Evolutionary conservation across 2,329 filamentous ascomycete genomes (phyloP), one percentile per base, ranked within the genome.

Genomic region (Scedosporium minutisporum): DNA sequence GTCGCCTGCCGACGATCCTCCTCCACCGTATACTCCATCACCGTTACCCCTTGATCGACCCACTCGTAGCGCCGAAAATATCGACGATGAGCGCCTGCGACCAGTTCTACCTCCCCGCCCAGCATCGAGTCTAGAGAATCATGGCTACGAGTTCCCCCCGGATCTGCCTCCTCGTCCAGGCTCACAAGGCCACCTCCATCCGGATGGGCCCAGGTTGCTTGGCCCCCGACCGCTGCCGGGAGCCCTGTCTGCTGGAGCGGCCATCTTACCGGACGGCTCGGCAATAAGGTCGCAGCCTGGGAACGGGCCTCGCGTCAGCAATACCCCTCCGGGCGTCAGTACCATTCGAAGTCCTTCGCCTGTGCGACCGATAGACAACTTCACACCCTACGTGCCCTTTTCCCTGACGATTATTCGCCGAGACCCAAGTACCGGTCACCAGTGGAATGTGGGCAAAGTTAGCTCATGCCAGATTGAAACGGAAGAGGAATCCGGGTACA

Each of bases 361-460:
- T 25, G 33, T 25, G n/a, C 21, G 25, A n/a, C 14, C 58, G 5
- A n/a, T 29, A 6, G 53, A 42, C 53, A 51, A 42, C 14, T 62
- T 58, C 6, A 61, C 21, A 16, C 72, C 74, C 60, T 72, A 75
- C 57, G 72, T 74, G 0, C 78, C 81, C 0, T 85, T 84, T 65
- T 80, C 78, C 2, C 74, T 86, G 14, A 87, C 85, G 0, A 73
- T 93, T 14, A 91, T 92, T 68, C 86, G 89, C n/a, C 83, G 89
- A 66, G 87, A 92, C 70, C 87, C 87, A 1, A 78, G 81, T 23
- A 84, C 86, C 7, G 85, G 85, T 6, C 80, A 79, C 62, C 89
- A 92, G 71, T 91, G 88, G 88, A 92, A 92, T 69, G 81, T 92
- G 12, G 89, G 86, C 23, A 85, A 80, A 62, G 80, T 91, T 58